Base-by-base conservation (phyloP, 306 rosid species). In the Dryas drummondii region DNA sequence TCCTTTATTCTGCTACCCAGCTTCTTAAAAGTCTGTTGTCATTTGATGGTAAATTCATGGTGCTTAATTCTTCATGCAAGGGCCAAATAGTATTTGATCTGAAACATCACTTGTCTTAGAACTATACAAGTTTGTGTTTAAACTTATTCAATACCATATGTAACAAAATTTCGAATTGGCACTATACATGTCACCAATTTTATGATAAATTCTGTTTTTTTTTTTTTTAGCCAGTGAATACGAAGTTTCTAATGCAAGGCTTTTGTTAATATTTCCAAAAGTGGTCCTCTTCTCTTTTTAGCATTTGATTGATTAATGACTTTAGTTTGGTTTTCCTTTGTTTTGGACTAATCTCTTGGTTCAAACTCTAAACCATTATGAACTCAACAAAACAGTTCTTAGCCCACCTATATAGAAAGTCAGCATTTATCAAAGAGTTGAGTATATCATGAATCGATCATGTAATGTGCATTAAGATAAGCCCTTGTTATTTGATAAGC, bases 61-160 rank as follows among this genome's bases (percentile, higher is more conserved):
- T 55, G 49, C 40, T 70, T 13, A 52, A 56, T 66, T 13, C 72
- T 73, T 70, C 70, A 59, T 72, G 57, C 5, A 27, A 46, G 32
- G 22, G 53, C 22, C 37, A 56, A 82, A 58, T 71, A 14, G 60
- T 14, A 3, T 15, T 73, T 5, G 52, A 60, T 55, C 37, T 61
- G 26, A 45, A 61, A 50, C 50, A 42, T 14, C 32, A 19, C 15
- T 16, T 40, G 41, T 62, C 52, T 46, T 61, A 56, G 67, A 55
- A 41, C 73, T 45, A 52, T 17, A 54, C 22, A 45, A 16, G 17
- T 10, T 60, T 61, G 26, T 37, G 12, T 16, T n/a, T 10, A 17
- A 56, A 54, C 54, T 55, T 50, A 5, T 60, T 12, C 2, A n/a
- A 9, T 12, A 15, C 45, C 17, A 32, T 6, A 22, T 22, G 41